Conservation (phyloP, 2,329 filamentous ascomycete genomes). For the Aspergillus sp. region DNA sequence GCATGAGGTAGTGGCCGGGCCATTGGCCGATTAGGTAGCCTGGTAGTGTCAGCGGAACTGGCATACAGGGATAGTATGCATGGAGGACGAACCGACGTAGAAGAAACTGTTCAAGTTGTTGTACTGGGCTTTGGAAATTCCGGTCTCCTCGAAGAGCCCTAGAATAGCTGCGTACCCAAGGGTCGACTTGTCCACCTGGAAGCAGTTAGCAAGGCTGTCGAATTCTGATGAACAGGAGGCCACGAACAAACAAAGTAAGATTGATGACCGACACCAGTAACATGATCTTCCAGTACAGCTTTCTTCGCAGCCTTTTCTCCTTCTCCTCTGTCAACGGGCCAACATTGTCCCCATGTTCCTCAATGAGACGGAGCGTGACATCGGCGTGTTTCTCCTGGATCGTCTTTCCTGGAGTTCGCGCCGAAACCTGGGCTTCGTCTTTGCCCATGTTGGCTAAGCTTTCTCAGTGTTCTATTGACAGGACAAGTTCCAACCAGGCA, state of each 20-base stretch:
- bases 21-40: slow-evolving; percentile 2
- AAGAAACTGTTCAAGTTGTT: background rate
- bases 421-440: background rate
- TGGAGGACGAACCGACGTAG: background rate
- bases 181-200: background rate
- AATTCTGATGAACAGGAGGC: too few relatives aligned
- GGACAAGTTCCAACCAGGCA: too few relatives aligned
- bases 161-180: background rate
- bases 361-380: background rate
- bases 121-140: background rate
- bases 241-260: background rate
- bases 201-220: background rate
- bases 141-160: background rate
- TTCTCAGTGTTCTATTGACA: too few relatives aligned
- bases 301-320: background rate
- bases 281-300: background rate
- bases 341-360: background rate
- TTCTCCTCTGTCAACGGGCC: background rate
- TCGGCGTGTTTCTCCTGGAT: background rate
- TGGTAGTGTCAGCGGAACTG: background rate
- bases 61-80: too few relatives aligned
- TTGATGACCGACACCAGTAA: background rate
- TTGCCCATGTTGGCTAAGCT: background rate
- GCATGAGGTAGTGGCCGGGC: slow-evolving; percentile 5
- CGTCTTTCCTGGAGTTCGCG: background rate